Conservation (phyloP, 495 filamentous ascomycete genomes). For the Aspergillus sclerotioniger region DNA sequence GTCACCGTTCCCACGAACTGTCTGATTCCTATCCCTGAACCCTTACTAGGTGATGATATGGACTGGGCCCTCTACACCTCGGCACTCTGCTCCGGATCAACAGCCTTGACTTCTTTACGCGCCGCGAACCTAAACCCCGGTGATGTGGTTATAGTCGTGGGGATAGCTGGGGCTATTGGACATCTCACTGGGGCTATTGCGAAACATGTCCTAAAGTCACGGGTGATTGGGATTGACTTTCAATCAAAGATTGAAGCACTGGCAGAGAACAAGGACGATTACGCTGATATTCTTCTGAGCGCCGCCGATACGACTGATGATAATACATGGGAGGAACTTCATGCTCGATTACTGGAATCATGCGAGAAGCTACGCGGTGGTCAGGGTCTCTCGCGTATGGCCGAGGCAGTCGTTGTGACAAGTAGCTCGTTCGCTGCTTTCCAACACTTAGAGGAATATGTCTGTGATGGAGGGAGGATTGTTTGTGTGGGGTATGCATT, state of each 20-base stretch:
- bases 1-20: background rate
- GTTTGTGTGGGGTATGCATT: no score
- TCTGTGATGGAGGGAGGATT: no score
- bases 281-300: background rate
- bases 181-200: background rate
- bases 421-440: no score
- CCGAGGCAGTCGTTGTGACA: no score
- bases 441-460: no score
- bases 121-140: background rate
- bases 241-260: background rate
- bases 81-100: slow-evolving; percentile 1
- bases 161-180: background rate
- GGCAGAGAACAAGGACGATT: background rate
- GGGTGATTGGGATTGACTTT: background rate
- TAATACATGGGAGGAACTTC: no score
- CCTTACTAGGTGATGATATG: background rate
- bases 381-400: no score
- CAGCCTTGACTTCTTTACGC: background rate
- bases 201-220: background rate
- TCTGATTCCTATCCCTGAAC: background rate
- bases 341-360: no score
- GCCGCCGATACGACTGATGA: no score
- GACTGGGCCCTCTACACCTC: background rate
- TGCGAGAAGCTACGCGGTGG: no score
- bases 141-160: background rate